Base-by-base conservation (phyloP, 768 basidiomycete species). In the Lactarius pseudohatsudake region DNA sequence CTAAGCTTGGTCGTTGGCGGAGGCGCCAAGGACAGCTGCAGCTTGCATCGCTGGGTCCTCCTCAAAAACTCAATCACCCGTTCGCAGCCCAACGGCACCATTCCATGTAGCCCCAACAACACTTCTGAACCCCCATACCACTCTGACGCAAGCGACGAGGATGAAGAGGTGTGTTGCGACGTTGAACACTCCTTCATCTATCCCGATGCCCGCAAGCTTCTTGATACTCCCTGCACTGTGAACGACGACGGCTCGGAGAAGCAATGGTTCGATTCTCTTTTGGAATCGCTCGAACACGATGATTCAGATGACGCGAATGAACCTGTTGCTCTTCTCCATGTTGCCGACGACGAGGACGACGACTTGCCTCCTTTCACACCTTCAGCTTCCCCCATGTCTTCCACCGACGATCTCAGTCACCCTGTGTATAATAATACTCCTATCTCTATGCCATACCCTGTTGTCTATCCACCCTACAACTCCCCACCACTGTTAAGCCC, bases 1-100 rank as follows among this genome's bases (percentile, higher is more conserved):
- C 81, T 93, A 79, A 85, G 87, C 70, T 76, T 82, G 70, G 88
- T 85, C 73, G 75, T 84, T 72, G 82, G 82, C 64, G 77, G 79
- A 74, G 76, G 80, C 71, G 70, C 71, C 70, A 86, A 84, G 79
- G 88, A 90, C 79, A 85, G 77, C 70, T 82, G 83, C 81, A 90
- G 86, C 78, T 84, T 93, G 79, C 90, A 91, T 74, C 90, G 91
- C 75, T 92, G 89, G 90, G 91, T 94, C 61, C 82, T 94, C 65
- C 83, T 93, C 74, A 92, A 92, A 88, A 94, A 93, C 76, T 91
- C 89, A 36, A 82, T 92, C 69, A 77, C 85, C 70, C 81, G 81
- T 71, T 82, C 86, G 68, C 81, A 83, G 60, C 78, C 81, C 69
- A 68, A 77, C 72, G 76, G 76, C 70, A 57, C 80, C 62, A 72